Evolutionary conservation across 768 basidiomycete species (phyloP).

Genomic region (Hericium erinaceus): DNA sequence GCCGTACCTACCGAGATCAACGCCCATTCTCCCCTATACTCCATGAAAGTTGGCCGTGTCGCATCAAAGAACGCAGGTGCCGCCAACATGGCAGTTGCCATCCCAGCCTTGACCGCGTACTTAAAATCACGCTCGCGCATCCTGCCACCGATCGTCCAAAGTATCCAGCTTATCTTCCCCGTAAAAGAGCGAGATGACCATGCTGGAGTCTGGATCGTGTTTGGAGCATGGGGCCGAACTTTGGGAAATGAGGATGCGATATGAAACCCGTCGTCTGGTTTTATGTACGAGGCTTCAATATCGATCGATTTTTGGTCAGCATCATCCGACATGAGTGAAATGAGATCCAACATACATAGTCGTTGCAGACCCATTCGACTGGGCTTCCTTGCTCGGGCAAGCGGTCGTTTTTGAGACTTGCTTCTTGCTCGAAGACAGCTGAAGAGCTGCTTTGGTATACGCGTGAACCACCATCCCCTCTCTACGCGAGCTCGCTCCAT

Average conservation of each 20-base stretch:
- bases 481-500: conserved; percentile 43
- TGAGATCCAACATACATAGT: conserved; percentile 15
- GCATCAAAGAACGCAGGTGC: conserved; percentile 80
- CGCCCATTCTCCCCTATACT: conserved; percentile 91
- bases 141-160: conserved; percentile 65
- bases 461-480: conserved; percentile 30
- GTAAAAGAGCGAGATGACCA: conserved; percentile 46
- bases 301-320: background rate
- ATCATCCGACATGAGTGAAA: background rate
- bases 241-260: conserved; percentile 69
- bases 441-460: conserved; percentile 16
- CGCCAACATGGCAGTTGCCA: conserved; percentile 75
- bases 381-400: conserved; percentile 3
- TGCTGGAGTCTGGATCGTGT: conserved; percentile 76
- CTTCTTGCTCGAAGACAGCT: background rate
- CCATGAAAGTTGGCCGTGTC: conserved; percentile 70
- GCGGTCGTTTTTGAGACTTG: background rate
- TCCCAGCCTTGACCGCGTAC: conserved; percentile 82
- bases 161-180: conserved; percentile 53
- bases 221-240: conserved; percentile 71
- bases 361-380: conserved; percentile 15
- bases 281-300: conserved; percentile 39
- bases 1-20: conserved; percentile 66
- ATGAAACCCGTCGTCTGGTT: conserved; percentile 20
- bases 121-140: conserved; percentile 69